These are phyloP conservation scores for Tolypocladium sp. DNA, from an alignment of 2,329 filamentous ascomycete genomes.

Conservation along the genomic window DNA sequence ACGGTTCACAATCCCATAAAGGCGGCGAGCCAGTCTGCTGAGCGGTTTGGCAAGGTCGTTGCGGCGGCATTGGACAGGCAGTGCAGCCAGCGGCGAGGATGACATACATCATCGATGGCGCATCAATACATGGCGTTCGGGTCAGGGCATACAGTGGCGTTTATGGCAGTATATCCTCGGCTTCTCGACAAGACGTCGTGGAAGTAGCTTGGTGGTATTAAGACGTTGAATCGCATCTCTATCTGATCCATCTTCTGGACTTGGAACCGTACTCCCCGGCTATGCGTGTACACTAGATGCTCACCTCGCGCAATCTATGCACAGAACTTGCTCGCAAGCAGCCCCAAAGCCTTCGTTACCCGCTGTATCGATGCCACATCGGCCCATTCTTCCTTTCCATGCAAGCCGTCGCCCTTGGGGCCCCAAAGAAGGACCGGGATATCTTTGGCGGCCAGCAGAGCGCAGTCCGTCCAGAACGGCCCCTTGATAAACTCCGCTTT, in stretches of 20 bases:
- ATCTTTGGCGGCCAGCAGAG: constrained; percentile 32
- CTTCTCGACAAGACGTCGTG: background rate
- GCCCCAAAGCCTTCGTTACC: constrained; percentile 17
- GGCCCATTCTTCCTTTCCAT: constrained; percentile 41
- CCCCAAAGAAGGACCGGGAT: constrained; percentile 39
- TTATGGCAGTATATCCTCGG: background rate
- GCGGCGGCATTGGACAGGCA: constrained; percentile 7
- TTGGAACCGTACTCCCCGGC: background rate
- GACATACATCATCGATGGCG: background rate
- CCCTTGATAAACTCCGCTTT: constrained; percentile 17
- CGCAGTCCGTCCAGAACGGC: constrained; percentile 42
- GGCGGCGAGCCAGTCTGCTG: constrained; percentile 5
- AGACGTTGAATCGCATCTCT: background rate
- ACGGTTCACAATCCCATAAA: constrained; percentile 9
- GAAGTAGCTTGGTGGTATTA: background rate
- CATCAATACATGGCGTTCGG: background rate
- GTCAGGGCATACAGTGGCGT: background rate
- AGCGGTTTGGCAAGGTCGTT: constrained; percentile 11
- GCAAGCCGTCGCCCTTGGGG: constrained; percentile 36
- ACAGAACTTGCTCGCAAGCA: constrained; percentile 20
- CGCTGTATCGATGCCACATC: constrained; percentile 30
- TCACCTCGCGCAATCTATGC: background rate
- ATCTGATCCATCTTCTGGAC: background rate
- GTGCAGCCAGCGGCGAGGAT: constrained; percentile 1
- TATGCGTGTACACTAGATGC: background rate